These are phyloP conservation scores for Fonsecaea pugnacius DNA, from an alignment of 2,329 filamentous ascomycete genomes.

Conservation along the genomic window DNA sequence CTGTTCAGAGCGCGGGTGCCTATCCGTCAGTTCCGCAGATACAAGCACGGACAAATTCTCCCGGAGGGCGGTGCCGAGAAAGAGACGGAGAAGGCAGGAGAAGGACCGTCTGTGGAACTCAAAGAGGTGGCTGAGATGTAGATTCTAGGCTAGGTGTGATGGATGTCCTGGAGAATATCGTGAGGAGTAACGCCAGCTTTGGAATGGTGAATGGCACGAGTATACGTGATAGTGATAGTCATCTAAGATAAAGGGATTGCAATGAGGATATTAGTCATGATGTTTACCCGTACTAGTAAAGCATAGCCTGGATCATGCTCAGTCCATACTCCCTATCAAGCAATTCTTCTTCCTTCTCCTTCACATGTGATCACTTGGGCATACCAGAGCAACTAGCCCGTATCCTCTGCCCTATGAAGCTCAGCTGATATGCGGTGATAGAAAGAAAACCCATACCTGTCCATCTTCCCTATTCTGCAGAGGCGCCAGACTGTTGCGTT, in stretches of 20 bases:
- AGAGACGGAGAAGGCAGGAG: conserved; percentile 9
- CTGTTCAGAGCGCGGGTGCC: conserved; percentile 11
- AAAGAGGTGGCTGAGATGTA: conserved; percentile 16
- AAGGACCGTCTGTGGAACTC: conserved; percentile 19
- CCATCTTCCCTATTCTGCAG: too few species aligned
- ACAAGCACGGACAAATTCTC: conserved; percentile 29
- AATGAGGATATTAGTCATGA: neutral
- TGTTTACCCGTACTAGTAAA: neutral
- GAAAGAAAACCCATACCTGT: too few species aligned
- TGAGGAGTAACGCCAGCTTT: neutral
- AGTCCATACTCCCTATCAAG: neutral
- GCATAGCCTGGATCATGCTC: neutral
- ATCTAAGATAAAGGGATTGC: neutral
- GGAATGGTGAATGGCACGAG: neutral
- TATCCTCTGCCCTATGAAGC: too few species aligned
- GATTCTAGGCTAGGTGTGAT: neutral
- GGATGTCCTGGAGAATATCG: neutral
- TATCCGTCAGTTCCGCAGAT: conserved; percentile 19
- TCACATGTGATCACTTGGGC: too few species aligned
- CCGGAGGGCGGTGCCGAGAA: neutral
- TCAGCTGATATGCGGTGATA: too few species aligned
- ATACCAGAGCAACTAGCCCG: too few species aligned
- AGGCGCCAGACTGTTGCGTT: neutral
- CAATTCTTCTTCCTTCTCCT: neutral
- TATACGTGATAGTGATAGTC: neutral